Percentiles rank a stretch among this genome's conserved stretches.
phyloP scores from a whole-genome alignment of 2,329 filamentous ascomycete genomes.

The Endoconidiophora laricicola region DNA sequence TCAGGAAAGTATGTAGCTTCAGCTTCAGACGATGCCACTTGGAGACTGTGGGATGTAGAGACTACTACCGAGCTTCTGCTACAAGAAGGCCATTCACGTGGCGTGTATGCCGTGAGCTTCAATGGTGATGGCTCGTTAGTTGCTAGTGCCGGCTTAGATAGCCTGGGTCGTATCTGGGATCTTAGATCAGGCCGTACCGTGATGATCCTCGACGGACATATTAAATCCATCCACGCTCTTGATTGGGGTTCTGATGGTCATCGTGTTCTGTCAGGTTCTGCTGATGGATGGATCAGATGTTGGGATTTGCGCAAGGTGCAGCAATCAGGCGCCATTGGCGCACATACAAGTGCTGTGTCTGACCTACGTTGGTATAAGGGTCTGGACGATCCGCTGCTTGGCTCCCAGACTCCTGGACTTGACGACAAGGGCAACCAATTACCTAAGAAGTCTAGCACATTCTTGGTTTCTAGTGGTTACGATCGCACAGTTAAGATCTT shows the following conservation, averaged over 20 bases:
- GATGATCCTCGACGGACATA: slow-evolving; percentile 79
- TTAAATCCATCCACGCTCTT: slow-evolving; percentile 81
- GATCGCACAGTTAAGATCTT: slow-evolving; percentile 93
- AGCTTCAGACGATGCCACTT: slow-evolving; percentile 89
- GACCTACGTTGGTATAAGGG: slow-evolving; percentile 93
- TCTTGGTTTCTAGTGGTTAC: slow-evolving; percentile 80
- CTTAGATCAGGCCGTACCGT: slow-evolving; percentile 79
- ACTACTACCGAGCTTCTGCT: slow-evolving; percentile 69
- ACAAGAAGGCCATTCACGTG: slow-evolving; percentile 88
- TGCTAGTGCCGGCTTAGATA: slow-evolving; percentile 84
- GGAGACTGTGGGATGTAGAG: slow-evolving; percentile 89
- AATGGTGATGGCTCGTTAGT: slow-evolving; percentile 81
- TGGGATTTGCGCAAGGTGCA: slow-evolving; percentile 91
- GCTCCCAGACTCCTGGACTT: slow-evolving; percentile 32
- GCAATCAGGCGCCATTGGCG: slow-evolving; percentile 69
- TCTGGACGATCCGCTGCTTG: slow-evolving; percentile 52
- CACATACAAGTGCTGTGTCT: slow-evolving; percentile 79
- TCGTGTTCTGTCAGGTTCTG: slow-evolving; percentile 80
- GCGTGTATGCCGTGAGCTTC: slow-evolving; percentile 81
- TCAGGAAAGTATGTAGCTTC: slow-evolving; percentile 81
- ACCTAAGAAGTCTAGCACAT: slow-evolving; percentile 79
- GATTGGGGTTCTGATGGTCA: slow-evolving; percentile 89
- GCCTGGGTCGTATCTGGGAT: slow-evolving; percentile 92
- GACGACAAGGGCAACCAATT: slow-evolving; percentile 48
- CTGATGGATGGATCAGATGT: slow-evolving; percentile 91